phyloP scores from a whole-genome alignment of 371 early-diverging fungal species.

The Dichotomocladium elegans region DNA sequence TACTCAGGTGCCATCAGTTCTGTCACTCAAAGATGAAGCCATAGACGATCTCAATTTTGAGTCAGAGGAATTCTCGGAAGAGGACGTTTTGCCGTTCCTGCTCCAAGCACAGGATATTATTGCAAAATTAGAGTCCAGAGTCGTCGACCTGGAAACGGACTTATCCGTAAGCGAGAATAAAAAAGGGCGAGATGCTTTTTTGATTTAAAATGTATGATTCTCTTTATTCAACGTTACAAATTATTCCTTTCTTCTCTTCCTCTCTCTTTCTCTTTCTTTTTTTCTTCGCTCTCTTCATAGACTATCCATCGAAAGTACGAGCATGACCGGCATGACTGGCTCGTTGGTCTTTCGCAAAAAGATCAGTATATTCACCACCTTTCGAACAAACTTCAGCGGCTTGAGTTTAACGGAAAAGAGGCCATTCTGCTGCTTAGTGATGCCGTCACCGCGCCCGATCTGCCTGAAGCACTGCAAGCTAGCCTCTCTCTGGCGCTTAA shows the following conservation, averaged over 20 bases:
- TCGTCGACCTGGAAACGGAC: constrained; percentile 50
- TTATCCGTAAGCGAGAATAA: constrained; percentile 34
- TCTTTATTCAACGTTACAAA: too few species aligned
- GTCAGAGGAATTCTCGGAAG: constrained; percentile 33
- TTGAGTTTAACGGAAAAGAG: constrained; percentile 52
- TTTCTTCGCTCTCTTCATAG: constrained; percentile 22
- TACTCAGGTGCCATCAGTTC: background rate
- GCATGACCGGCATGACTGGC: constrained; percentile 51
- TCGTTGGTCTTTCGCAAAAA: constrained; percentile 53
- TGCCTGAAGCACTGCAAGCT: constrained; percentile 8
- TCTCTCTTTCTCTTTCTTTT: background rate
- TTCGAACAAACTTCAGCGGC: constrained; percentile 41
- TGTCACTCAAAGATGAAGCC: background rate
- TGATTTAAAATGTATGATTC: too few species aligned
- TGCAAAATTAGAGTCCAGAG: constrained; percentile 49
- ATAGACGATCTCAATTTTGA: constrained; percentile 12
- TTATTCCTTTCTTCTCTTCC: too few species aligned
- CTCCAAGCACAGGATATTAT: constrained; percentile 56
- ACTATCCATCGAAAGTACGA: constrained; percentile 53
- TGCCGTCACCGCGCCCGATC: constrained; percentile 10
- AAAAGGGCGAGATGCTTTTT: too few species aligned
- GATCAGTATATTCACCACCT: constrained; percentile 52
- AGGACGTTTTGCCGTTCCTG: constrained; percentile 50
- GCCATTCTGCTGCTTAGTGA: constrained; percentile 47
- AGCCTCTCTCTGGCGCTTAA: constrained; percentile 37